Conservation (phyloP, 176 grass and related monocot genomes). For the Juncus effusus region DNA sequence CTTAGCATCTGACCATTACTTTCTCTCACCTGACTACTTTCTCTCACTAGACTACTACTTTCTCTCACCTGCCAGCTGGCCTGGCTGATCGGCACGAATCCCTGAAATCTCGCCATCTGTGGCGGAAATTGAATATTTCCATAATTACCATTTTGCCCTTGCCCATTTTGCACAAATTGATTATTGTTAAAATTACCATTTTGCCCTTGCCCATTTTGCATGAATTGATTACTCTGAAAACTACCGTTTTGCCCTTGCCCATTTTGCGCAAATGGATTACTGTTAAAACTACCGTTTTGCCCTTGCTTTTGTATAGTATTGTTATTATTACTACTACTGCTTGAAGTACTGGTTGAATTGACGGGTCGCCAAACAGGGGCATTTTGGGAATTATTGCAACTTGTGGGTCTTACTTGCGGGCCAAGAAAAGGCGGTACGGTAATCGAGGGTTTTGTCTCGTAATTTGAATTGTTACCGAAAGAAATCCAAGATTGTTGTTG, state of each 20-base stretch:
- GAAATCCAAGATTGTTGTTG: conserved; percentile 77
- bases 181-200: conserved; percentile 48
- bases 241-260: conserved; percentile 31
- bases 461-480: conserved; percentile 39
- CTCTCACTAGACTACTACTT: conserved; percentile 36
- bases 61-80: conserved; percentile 57
- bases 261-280: conserved; percentile 49
- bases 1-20: conserved; percentile 33
- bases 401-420: conserved; percentile 27
- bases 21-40: conserved; percentile 60
- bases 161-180: conserved; percentile 44
- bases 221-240: no score
- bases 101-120: conserved; percentile 63
- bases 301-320: conserved; percentile 47
- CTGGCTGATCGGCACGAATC: conserved; percentile 58
- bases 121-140: conserved; percentile 71
- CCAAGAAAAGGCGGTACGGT: conserved; percentile 33
- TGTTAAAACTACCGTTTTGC: conserved; percentile 53
- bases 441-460: conserved; percentile 55
- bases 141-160: conserved; percentile 48
- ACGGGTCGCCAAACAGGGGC: conserved; percentile 49
- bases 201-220: no score
- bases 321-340: conserved; percentile 34
- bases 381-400: conserved; percentile 17
- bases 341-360: conserved; percentile 41